These are phyloP conservation scores for Alternaria sp. DNA, from an alignment of 2,329 filamentous ascomycete genomes.

Conservation along the genomic window DNA sequence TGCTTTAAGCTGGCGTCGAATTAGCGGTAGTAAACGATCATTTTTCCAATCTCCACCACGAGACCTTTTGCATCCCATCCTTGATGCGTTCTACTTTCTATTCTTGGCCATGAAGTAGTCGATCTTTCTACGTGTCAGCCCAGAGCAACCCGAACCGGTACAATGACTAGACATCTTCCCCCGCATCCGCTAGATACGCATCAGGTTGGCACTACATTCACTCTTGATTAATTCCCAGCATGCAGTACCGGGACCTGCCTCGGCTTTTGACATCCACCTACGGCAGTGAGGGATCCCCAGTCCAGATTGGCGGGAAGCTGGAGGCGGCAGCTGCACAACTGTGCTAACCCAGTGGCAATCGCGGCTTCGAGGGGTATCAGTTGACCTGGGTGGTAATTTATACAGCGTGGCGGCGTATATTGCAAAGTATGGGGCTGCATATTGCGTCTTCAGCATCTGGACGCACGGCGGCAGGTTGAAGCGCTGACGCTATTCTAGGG, in stretches of 20 bases:
- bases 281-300: constrained; percentile 19
- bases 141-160: not conserved
- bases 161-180: not conserved
- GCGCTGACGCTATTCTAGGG: constrained; percentile 3
- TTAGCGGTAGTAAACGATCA: not conserved
- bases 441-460: constrained; percentile 18
- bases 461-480: not conserved
- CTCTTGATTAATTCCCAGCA: not conserved
- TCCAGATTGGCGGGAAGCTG: not conserved
- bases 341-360: too few species aligned
- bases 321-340: too few species aligned
- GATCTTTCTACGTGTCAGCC: not conserved
- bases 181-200: not conserved
- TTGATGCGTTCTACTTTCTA: too few species aligned
- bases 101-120: too few species aligned
- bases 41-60: not conserved
- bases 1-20: not conserved
- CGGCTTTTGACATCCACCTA: constrained; percentile 10
- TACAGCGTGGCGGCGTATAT: constrained; percentile 25
- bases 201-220: not conserved
- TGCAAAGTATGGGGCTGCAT: constrained; percentile 26
- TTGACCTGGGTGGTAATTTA: constrained; percentile 26
- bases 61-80: too few species aligned
- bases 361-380: too few species aligned
- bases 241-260: constrained; percentile 17